Base-by-base conservation (phyloP, 768 basidiomycete genomes). In the Pseudohyphozyma bogoriensis region DNA sequence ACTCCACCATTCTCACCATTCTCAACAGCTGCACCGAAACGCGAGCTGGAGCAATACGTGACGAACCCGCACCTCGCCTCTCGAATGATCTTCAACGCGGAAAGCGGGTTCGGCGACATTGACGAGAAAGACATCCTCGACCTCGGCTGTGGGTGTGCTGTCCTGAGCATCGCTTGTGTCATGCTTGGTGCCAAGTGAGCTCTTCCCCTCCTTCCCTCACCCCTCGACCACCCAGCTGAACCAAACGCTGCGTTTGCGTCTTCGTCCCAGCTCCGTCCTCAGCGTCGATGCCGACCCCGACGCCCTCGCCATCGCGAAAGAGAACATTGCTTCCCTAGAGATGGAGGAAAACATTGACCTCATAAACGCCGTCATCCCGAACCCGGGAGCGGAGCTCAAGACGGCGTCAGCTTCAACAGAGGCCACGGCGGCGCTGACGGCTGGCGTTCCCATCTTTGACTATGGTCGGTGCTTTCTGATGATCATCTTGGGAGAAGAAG, bases 31-130 rank as follows among this genome's bases (percentile, higher is more conserved):
- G 39, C 36, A 22, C 49, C 54, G 4, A 58, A 67, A 47, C 62
- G 66, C 10, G 66, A 67, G 39, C 46, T 64, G 6, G 66, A 67
- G 45, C 66, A 70, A 44, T 68, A 70, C 42, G 60, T 64, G 16
- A 71, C 70, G 2, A 59, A 58, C 0, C 45, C 62, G 11, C 70
- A 71, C 50, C 60, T 71, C 33, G 70, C 70, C 24, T 52, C 62
- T 7, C 51, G 67, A 26, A 68, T 71, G 68, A 57, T 71, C 55
- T 70, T 47, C 53, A 68, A 67, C 22, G 70, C 70, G 18, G 61
- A 61, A 33, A 55, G 56, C 20, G 42, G 55, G 26, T 68, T 65
- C 37, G 63, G 63, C 51, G 70, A 71, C 46, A 63, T 71, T 16
- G 68, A 68, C 50, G 69, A 66, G 22, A 59, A 62, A 51, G 51